These are phyloP conservation scores for barley (Hordeum vulgare) DNA, from an alignment of 176 grass and related monocot species.

Conservation along the genomic window DNA sequence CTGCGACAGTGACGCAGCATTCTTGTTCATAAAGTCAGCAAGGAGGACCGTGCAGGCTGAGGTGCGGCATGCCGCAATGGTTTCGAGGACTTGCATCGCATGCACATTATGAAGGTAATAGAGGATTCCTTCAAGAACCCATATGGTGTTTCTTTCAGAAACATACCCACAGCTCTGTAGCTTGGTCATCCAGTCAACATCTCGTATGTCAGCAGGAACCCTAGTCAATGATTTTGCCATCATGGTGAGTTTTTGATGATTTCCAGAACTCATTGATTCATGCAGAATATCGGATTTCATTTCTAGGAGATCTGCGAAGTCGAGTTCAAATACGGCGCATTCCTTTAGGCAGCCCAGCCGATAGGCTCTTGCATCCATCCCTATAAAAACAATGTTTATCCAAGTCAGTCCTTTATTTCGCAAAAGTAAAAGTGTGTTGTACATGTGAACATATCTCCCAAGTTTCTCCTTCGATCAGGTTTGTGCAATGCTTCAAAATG, in stretches of 20 bases:
- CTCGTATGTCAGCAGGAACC: slow-evolving; percentile 60
- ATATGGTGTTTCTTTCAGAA: slow-evolving; percentile 69
- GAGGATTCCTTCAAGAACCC: slow-evolving; percentile 94
- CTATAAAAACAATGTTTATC: slow-evolving; percentile 25
- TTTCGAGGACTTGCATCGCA: slow-evolving; percentile 76
- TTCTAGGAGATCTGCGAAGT: slow-evolving; percentile 74
- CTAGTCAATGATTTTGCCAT: slow-evolving; percentile 50
- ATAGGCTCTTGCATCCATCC: slow-evolving; percentile 94
- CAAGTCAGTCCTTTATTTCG: not conserved
- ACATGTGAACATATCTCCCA: not conserved
- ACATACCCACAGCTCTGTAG: slow-evolving; percentile 62
- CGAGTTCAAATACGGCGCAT: slow-evolving; percentile 75
- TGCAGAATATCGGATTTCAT: slow-evolving; percentile 67
- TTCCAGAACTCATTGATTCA: slow-evolving; percentile 45
- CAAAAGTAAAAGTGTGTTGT: not conserved
- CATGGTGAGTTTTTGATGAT: slow-evolving; percentile 38
- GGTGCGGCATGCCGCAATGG: slow-evolving; percentile 42
- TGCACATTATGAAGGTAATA: slow-evolving; percentile 70
- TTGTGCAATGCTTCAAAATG: not conserved
- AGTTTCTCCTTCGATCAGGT: not conserved
- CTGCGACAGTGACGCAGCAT: slow-evolving; percentile 40
- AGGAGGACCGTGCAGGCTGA: slow-evolving; percentile 43
- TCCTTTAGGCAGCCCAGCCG: slow-evolving; percentile 71
- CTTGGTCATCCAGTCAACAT: slow-evolving; percentile 67
- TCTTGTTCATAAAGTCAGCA: slow-evolving; percentile 95